Evolutionary conservation across 2,329 filamentous ascomycete species (phyloP), one percentile per base, ranked within the genome.

Genomic region (Botryotinia convoluta): DNA sequence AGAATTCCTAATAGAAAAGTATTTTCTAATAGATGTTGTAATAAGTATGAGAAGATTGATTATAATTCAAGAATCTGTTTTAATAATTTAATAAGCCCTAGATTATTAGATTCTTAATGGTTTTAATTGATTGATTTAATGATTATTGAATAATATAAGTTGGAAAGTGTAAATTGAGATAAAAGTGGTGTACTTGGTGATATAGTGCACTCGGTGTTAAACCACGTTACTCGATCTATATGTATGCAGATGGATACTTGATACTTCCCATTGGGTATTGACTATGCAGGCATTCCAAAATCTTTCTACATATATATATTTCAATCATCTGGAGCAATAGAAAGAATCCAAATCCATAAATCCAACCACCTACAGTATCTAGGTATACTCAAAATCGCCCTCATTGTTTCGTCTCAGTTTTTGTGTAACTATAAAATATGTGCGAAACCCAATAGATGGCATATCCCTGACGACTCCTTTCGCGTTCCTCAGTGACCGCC

Each of bases 401-500:
- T 72, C 71, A 9, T 57, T n/a, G 51, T 29, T 57, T 57, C 51
- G 51, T 57, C 2, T 76, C 72, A 22, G 64, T 29, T 39, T 20
- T n/a, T 39, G 64, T 68, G 45, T 54, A 20, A 68, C 45, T 45
- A 67, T 29, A 45, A 45, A 45, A 51, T 51, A 10, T 51, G 63
- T 35, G 48, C 26, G 7, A 57, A 57, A 37, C 39, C 65, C 64
- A 48, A 69, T 54, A 69, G 48, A 57, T 48, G 51, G 48, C 48
- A 57, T n/a, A 69, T 69, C 65, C 65, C 65, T 69, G 65, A 57
- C 35, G 45, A 57, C 65, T 68, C 48, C 35, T 68, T 39, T 42
- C 65, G 65, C 65, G 48, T 69, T 42, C 29, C 26, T 42, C 64
- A 42, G 35, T 68, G 48, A 57, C 48, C 48, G 65, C 65, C 65